Evolutionary conservation across 202 grass and related monocot species (phyloP).

Genomic region (Bolboschoenoplectus hybrid): DNA sequence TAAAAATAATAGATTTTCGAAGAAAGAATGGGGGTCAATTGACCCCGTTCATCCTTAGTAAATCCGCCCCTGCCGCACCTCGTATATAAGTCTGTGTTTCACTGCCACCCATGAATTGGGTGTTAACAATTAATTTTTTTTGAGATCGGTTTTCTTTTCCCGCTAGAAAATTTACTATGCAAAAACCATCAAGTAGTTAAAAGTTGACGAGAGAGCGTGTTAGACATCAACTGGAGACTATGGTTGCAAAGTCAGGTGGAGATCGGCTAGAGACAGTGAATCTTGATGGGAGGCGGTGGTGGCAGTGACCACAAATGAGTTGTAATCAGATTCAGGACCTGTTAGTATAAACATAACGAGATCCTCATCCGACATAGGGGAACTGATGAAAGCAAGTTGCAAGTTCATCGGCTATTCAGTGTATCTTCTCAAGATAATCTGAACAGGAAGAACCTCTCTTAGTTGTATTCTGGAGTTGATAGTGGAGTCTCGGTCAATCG

Average conservation of each 20-base stretch:
- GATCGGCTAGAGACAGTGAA: not conserved
- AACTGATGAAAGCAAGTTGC: not conserved
- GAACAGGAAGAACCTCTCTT: not conserved
- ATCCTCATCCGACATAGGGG: not conserved
- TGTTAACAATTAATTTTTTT: no score
- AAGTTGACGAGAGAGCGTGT: no score
- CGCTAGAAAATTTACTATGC: no score
- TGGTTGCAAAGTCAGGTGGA: not conserved
- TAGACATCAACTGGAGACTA: no score
- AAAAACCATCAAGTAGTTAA: no score
- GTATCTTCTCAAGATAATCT: not conserved
- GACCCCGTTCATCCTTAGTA: no score
- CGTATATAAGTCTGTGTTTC: no score
- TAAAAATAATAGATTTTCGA: no score
- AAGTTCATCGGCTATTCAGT: not conserved
- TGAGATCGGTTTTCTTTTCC: no score
- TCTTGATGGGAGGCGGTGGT: not conserved
- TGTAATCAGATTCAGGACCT: not conserved
- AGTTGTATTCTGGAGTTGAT: not conserved
- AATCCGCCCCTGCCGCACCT: no score
- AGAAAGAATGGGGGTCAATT: no score
- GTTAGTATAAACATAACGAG: not conserved
- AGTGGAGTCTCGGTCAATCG: not conserved
- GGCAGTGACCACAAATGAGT: not conserved
- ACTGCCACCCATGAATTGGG: no score